Evolutionary conservation across 192 early-diverging fungal genomes (phyloP), one percentile per base, ranked within the genome.

Genomic region (Funneliformis mosseae): DNA sequence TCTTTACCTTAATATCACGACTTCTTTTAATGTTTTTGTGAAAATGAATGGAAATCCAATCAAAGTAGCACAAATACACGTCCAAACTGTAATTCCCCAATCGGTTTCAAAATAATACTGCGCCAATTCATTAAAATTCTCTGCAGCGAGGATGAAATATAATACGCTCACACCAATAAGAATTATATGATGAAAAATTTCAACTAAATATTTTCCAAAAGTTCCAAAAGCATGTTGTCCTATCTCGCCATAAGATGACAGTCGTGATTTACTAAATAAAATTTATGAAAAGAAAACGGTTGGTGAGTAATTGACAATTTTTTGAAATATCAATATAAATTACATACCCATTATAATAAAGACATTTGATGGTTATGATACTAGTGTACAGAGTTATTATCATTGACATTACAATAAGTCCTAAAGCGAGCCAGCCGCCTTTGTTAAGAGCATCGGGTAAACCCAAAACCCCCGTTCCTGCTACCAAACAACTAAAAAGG

Each of bases 381-480:
- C 93, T 94, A 0, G 90, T 91, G 82, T 95, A 95, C 28, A 88
- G 70, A 16, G 92, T 90, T 77, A 94, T 92, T 8, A 91, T 78
- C 48, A 91, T 92, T 0, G 93, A 91, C 50, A 95, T 85, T 23
- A 91, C 50, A 42, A 97, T 85, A 79, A 95, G 84, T n/a, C 90
- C 78, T 8, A 92, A 74, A 43, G 92, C 92, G 33, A 91, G 83
- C 96, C 96, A 97, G 0, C 96, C 96, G 74, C 91, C 89, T 46
- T 91, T 85, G 50, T 82, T 87, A 18, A 97, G 86, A 6, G 95
- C 92, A 81, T 92, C 96, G 3, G 96, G 96, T 23, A 97, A 86
- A 81, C 95, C 94, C 28, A 96, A 88, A 33, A 94, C 90, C 14
- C 96, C 96, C 10, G 92, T 93, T 50, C 94, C 94, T 2, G 93